Conservation (phyloP, 352 stramenopile genomes). For the Pythium chondricola region DNA sequence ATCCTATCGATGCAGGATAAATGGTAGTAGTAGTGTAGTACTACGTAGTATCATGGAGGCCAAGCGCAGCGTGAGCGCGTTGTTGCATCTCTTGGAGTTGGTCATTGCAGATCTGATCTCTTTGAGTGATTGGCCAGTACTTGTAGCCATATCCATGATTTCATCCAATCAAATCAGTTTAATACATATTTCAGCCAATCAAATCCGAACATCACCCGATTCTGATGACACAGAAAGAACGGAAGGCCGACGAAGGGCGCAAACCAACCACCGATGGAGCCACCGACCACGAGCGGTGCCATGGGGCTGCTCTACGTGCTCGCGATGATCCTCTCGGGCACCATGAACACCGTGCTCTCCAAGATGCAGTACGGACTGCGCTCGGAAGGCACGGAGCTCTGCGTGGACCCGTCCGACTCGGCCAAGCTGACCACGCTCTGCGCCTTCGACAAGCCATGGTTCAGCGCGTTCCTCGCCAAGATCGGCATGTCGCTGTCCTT, state of each 20-base stretch:
- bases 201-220: not conserved
- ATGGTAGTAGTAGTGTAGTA: too few species aligned
- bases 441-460: slow-evolving; percentile 82
- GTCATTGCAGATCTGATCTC: too few species aligned
- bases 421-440: slow-evolving; percentile 39
- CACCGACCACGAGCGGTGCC: not conserved
- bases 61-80: too few species aligned
- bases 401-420: slow-evolving; percentile 29
- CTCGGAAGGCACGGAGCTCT: slow-evolving; percentile 41
- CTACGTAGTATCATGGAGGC: too few species aligned
- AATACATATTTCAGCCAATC: not conserved
- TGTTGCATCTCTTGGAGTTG: too few species aligned
- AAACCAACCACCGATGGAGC: too few species aligned
- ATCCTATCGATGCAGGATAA: too few species aligned
- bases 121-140: too few species aligned
- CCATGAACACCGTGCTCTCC: slow-evolving; percentile 79
- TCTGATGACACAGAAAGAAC: not conserved
- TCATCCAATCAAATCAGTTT: not conserved
- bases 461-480: slow-evolving; percentile 80
- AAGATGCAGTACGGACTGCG: slow-evolving; percentile 78
- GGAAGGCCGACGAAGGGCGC: slow-evolving; percentile 1
- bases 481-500: slow-evolving; percentile 73
- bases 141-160: not conserved
- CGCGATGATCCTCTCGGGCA: slow-evolving; percentile 72
- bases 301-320: slow-evolving; percentile 37